Evolutionary conservation across 1,284 basidiomycete genomes (phyloP).

Genomic region (Sporisorium sorghi): DNA sequence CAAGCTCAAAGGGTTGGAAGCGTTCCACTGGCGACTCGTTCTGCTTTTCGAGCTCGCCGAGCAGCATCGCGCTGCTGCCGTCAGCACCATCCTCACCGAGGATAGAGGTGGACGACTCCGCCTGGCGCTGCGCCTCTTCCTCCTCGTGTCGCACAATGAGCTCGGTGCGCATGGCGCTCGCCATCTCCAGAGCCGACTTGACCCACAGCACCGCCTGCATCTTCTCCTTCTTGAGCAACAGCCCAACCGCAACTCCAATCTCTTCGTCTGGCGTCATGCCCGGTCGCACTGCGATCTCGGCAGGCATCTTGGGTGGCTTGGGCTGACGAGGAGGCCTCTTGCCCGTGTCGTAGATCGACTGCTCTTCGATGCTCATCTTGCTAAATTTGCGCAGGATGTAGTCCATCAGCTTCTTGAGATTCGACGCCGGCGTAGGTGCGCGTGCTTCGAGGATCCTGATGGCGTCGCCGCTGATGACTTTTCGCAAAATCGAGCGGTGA

Average conservation of each 20-base stretch:
- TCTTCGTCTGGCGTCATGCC: slow-evolving; percentile 54
- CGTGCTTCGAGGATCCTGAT: slow-evolving; percentile 42
- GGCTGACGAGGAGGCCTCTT: slow-evolving; percentile 51
- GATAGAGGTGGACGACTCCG: slow-evolving; percentile 2
- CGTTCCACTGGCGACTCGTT: slow-evolving; percentile 41
- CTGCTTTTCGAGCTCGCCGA: slow-evolving; percentile 31
- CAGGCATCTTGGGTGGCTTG: slow-evolving; percentile 49
- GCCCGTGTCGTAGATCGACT: slow-evolving; percentile 56
- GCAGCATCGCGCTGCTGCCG: slow-evolving; percentile 6
- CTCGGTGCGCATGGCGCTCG: slow-evolving; percentile 54
- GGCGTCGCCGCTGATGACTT: slow-evolving; percentile 45
- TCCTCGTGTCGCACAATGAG: slow-evolving; percentile 44
- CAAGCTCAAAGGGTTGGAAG: slow-evolving; percentile 43
- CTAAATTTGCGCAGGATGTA: slow-evolving; percentile 60
- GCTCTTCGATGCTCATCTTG: slow-evolving; percentile 59
- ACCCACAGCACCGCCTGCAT: slow-evolving; percentile 64
- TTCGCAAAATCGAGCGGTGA: slow-evolving; percentile 43
- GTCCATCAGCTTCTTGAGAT: slow-evolving; percentile 60
- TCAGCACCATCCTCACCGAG: slow-evolving; percentile 12
- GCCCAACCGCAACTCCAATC: slow-evolving; percentile 64
- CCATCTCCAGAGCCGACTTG: slow-evolving; percentile 63
- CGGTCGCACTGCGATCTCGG: slow-evolving; percentile 59
- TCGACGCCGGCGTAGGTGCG: slow-evolving; percentile 33
- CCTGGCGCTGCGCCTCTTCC: slow-evolving; percentile 21
- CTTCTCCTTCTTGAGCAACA: slow-evolving; percentile 63